A percentile compares a stretch with the other conserved stretches of the same genome.
phyloP scores from a whole-genome alignment of 2,329 filamentous ascomycete genomes.

The Colletotrichum graminicola region DNA sequence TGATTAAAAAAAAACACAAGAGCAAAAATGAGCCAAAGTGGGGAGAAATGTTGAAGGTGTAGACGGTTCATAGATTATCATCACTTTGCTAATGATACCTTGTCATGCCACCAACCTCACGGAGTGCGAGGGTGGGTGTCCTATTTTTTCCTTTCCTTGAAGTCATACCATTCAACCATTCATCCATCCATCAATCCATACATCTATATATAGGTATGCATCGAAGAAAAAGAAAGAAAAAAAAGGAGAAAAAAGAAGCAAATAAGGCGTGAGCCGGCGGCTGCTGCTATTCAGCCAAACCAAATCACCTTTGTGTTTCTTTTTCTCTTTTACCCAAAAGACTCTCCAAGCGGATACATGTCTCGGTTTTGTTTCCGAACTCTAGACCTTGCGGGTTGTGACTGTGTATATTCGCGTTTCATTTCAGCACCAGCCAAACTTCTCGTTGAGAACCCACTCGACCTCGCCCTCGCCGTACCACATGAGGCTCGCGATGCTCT shows the following conservation, averaged over 20 bases:
- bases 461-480: slow-evolving; percentile 76
- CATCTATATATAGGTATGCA: neutral
- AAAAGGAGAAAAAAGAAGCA: too few relatives aligned
- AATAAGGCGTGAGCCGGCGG: too few relatives aligned
- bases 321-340: too few relatives aligned
- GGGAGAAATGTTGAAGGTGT: slow-evolving; percentile 35
- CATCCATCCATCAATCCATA: neutral
- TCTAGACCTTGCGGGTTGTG: too few relatives aligned
- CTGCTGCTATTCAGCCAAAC: too few relatives aligned
- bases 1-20: neutral
- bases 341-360: too few relatives aligned
- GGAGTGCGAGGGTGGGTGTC: slow-evolving; percentile 9
- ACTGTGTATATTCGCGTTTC: too few relatives aligned
- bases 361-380: too few relatives aligned
- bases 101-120: slow-evolving; percentile 34
- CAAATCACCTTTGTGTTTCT: too few relatives aligned
- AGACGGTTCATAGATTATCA: slow-evolving; percentile 43
- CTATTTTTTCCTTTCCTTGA: slow-evolving; percentile 8
- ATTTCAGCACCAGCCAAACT: slow-evolving; percentile 79
- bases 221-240: neutral
- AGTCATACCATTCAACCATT: slow-evolving; percentile 10
- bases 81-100: slow-evolving; percentile 44
- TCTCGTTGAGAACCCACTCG: slow-evolving; percentile 82
- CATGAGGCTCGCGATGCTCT: slow-evolving; percentile 78
- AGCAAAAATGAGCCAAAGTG: slow-evolving; percentile 33